phyloP scores from a whole-genome alignment of 2,329 filamentous ascomycete species.

The Paecilomyces formosus region DNA sequence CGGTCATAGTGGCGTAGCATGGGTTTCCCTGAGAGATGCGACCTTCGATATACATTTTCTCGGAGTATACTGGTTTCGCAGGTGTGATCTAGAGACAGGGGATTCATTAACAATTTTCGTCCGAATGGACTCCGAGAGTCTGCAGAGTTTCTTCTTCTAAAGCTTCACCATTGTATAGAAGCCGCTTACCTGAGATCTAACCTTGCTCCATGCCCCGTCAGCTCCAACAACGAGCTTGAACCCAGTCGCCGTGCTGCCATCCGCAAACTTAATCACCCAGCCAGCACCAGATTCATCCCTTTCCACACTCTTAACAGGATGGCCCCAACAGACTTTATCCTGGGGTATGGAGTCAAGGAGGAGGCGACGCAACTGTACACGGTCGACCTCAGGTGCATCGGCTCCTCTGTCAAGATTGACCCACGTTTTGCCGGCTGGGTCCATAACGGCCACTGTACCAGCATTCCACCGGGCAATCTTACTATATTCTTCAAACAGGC shows the following conservation, averaged over 20 bases:
- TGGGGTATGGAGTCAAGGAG: conserved; percentile 28
- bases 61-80: not conserved
- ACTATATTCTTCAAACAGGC: conserved; percentile 13
- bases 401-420: conserved; percentile 8
- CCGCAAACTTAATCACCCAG: not conserved
- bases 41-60: conserved; percentile 5
- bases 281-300: conserved; percentile 1
- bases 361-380: conserved; percentile 25
- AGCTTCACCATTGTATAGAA: conserved; percentile 10
- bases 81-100: not conserved
- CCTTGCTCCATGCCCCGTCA: conserved; percentile 19
- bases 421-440: not conserved
- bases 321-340: conserved; percentile 27
- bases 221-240: conserved; percentile 17
- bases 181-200: conserved; percentile 4
- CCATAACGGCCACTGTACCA: conserved; percentile 1
- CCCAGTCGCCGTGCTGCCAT: conserved; percentile 6
- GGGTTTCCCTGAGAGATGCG: conserved; percentile 7
- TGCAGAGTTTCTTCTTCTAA: conserved; percentile 9
- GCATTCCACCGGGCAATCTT: conserved; percentile 12
- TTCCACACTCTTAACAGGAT: conserved; percentile 13
- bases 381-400: conserved; percentile 36
- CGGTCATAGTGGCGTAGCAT: not conserved
- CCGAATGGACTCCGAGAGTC: not conserved
- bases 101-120: not conserved